Base-by-base conservation (phyloP, 164 flowering plant species). In the Umbilicus rupestris region DNA sequence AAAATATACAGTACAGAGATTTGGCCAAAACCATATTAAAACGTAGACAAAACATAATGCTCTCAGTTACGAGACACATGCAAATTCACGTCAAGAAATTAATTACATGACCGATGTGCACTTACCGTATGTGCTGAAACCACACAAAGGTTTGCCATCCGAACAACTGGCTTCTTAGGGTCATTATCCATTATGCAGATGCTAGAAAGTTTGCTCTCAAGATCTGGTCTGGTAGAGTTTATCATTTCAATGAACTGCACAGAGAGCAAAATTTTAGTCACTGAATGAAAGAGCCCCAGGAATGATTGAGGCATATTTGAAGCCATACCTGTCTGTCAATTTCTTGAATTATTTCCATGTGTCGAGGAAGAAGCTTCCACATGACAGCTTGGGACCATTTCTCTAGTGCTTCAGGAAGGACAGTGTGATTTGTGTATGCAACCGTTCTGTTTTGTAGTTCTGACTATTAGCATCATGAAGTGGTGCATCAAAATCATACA, bases 341-440 rank as follows among this genome's bases (percentile, higher is more conserved):
- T 79, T 94, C 99, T 80, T 82, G 85, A 65, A 94, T 87, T 68
- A 94, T 91, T 77, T 94, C 96, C 90, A 94, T 85, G 76, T 89
- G 97, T 35, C 99, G 95, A 46, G 99, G 99, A 69, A 94, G 96
- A 78, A 94, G 97, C 77, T 94, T 94, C 86, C 89, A 74, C 96
- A 94, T 89, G 8, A 91, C 87, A 72, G 76, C 57, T 78, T 88
- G 96, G 47, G 99, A 89, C 99, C 99, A 94, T 73, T 94, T 94
- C 82, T 94, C 97, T 42, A 94, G 88, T 24, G 99, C 99, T 76
- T 94, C 97, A 65, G 97, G 99, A 37, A 94, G 96, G 71, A 94
- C 97, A 8, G 99, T 94, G 78, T 94, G 99, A 76, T 94, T 94
- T 69, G 99, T 94, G 68, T 94, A 94, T 52, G 99, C 96, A 73